Evolutionary conservation across 306 rosid species (phyloP).

Genomic region (Lithocarpus polystachyus): DNA sequence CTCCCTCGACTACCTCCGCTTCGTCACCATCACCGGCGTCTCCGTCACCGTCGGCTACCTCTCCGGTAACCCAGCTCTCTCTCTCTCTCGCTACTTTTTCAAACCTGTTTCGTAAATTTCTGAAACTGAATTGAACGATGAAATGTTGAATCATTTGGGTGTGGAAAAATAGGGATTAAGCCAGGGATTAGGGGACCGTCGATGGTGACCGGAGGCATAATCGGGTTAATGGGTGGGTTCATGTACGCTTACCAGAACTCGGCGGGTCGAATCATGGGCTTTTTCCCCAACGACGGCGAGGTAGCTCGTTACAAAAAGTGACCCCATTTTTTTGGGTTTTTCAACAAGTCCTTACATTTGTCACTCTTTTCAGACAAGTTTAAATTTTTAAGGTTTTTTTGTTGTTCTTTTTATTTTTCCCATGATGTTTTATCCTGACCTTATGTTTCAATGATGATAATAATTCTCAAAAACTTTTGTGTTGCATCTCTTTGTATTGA

Average conservation of each 20-base stretch:
- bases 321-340: not conserved
- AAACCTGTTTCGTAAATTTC: not conserved
- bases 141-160: not conserved
- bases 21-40: constrained; percentile 80
- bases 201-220: constrained; percentile 93
- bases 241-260: constrained; percentile 97
- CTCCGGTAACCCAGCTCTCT: constrained; percentile 40
- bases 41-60: constrained; percentile 97
- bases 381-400: too few relatives aligned
- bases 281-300: constrained; percentile 87
- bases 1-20: constrained; percentile 82
- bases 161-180: constrained; percentile 57
- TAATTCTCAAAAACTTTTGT: not conserved
- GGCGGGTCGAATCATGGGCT: constrained; percentile 86
- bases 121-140: not conserved
- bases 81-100: not conserved
- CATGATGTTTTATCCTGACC: not conserved
- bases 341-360: not conserved
- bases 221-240: constrained; percentile 91
- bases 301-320: constrained; percentile 82
- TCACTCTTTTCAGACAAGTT: not conserved
- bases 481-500: not conserved
- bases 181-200: constrained; percentile 94
- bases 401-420: not conserved
- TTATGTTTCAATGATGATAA: not conserved